Conservation (phyloP, 2,329 filamentous ascomycete species). For the Ambrosiella beaveri region DNA sequence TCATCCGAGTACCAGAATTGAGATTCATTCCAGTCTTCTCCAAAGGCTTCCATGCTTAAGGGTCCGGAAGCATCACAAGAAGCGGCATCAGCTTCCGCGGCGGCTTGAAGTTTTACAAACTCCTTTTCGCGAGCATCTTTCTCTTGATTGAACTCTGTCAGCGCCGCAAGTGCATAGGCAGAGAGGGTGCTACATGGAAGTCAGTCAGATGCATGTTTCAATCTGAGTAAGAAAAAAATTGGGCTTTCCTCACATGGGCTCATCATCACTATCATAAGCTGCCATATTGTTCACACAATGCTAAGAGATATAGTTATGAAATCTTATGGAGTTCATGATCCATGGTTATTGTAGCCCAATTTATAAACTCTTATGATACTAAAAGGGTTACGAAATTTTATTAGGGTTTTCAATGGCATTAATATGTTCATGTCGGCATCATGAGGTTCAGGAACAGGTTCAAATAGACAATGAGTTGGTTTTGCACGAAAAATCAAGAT, state of each 20-base stretch:
- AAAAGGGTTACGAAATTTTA: no score
- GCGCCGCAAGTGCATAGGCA: constrained; percentile 45
- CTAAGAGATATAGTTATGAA: neutral
- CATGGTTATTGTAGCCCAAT: no score
- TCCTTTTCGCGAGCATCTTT: constrained; percentile 47
- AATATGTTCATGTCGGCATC: no score
- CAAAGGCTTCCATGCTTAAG: constrained; percentile 50
- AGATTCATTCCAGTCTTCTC: constrained; percentile 67
- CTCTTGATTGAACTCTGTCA: constrained; percentile 59
- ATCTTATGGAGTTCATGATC: no score
- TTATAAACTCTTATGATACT: no score
- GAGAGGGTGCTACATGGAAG: constrained; percentile 39
- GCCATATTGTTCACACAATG: neutral
- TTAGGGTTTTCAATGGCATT: no score
- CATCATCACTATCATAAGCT: constrained; percentile 23
- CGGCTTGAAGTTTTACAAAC: constrained; percentile 49
- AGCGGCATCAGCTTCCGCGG: constrained; percentile 22
- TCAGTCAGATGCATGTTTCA: neutral
- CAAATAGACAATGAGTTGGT: no score
- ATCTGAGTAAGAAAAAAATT: neutral
- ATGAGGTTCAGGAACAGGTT: no score
- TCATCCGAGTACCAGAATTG: constrained; percentile 74
- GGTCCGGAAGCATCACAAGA: constrained; percentile 15
- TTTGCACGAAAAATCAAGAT: no score
- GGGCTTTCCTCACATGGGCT: constrained; percentile 27